These are phyloP conservation scores for Gossypium mustelinum DNA, from an alignment of 345 rosid genomes.

Conservation along the genomic window DNA sequence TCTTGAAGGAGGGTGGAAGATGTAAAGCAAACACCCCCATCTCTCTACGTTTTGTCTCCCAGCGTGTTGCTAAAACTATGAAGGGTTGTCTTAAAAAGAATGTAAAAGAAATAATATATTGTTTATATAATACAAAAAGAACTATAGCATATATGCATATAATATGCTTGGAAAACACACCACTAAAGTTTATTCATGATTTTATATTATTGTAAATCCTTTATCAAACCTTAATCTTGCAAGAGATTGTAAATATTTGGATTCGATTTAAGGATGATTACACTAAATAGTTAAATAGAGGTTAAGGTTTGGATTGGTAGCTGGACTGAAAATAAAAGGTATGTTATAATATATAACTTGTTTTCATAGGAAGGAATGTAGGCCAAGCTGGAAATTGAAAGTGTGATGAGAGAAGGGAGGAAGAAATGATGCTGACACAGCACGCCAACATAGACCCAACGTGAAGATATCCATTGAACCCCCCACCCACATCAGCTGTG, in stretches of 20 bases:
- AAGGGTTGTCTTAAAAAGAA: background rate
- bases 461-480: conserved; percentile 8
- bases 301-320: too few relatives aligned
- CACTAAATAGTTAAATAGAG: too few relatives aligned
- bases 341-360: too few relatives aligned
- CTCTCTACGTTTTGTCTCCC: background rate
- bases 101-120: background rate
- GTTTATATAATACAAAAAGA: too few relatives aligned
- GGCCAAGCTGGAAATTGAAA: background rate
- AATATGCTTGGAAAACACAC: background rate
- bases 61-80: background rate
- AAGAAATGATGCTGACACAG: conserved; percentile 3
- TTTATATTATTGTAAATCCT: background rate
- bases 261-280: too few relatives aligned
- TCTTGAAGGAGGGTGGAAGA: conserved; percentile 7
- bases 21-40: conserved; percentile 6
- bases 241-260: too few relatives aligned
- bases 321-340: too few relatives aligned
- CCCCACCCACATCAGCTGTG: conserved; percentile 31
- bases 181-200: background rate
- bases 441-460: conserved; percentile 16
- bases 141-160: background rate
- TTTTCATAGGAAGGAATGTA: too few relatives aligned
- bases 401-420: background rate
- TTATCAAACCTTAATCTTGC: background rate